Evolutionary conservation across 1,139 yeast genomes (phyloP).

Genomic region (Diutina pseudorugosa): DNA sequence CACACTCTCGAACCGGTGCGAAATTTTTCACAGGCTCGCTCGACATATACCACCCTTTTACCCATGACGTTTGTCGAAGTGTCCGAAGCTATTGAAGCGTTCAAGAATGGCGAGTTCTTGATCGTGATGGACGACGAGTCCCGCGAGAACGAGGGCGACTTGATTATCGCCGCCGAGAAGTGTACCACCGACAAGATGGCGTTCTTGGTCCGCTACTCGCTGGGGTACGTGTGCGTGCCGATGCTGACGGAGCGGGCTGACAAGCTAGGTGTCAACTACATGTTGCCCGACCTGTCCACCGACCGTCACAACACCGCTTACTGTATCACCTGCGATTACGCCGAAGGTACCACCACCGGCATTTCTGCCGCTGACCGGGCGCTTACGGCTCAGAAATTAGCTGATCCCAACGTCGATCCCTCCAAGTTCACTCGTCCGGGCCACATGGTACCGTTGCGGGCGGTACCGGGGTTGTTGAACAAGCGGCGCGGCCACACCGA

Average conservation of each 20-base stretch:
- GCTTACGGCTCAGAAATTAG: constrained; percentile 62
- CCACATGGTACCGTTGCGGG: constrained; percentile 85
- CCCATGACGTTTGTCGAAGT: constrained; percentile 36
- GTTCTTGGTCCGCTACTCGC: constrained; percentile 74
- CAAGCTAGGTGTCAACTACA: constrained; percentile 62
- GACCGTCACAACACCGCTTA: constrained; percentile 97
- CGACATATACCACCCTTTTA: neutral
- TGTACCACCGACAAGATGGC: constrained; percentile 87
- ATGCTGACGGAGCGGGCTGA: constrained; percentile 71
- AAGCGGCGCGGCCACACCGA: constrained; percentile 95
- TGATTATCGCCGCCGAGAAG: constrained; percentile 80
- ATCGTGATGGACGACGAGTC: constrained; percentile 93
- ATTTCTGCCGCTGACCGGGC: constrained; percentile 94
- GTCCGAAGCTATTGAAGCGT: constrained; percentile 68
- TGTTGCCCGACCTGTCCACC: constrained; percentile 44
- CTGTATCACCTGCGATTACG: constrained; percentile 81
- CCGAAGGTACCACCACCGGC: constrained; percentile 91
- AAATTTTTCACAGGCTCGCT: neutral
- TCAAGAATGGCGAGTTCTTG: constrained; percentile 74
- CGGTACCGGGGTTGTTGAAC: constrained; percentile 73
- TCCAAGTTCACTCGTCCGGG: constrained; percentile 78
- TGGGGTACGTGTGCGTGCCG: constrained; percentile 94
- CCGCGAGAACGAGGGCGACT: constrained; percentile 96
- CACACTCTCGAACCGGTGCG: neutral
- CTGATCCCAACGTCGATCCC: constrained; percentile 29